These are phyloP conservation scores for Pythium brassicae DNA, from an alignment of 352 stramenopile genomes.

Conservation along the genomic window DNA sequence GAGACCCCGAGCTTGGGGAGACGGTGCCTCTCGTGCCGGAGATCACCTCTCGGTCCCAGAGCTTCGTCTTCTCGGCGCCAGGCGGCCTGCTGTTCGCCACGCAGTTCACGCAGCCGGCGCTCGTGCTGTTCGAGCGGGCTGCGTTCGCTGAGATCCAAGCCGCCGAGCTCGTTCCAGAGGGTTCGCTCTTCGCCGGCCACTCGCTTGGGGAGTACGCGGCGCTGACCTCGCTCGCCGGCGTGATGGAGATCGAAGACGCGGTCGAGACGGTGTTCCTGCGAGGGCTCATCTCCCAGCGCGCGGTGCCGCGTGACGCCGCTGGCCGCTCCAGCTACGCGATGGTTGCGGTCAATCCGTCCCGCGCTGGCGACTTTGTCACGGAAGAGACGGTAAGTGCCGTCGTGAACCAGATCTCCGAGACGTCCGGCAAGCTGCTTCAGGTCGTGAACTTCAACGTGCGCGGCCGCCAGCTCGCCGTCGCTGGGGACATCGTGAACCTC, in stretches of 20 bases:
- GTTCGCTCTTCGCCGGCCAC: slow-evolving; percentile 78
- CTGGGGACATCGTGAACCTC: slow-evolving; percentile 77
- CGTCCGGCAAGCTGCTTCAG: slow-evolving; percentile 71
- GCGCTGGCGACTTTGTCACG: slow-evolving; percentile 68
- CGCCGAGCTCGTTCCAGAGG: slow-evolving; percentile 64
- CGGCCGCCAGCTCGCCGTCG: slow-evolving; percentile 81
- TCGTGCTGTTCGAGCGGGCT: slow-evolving; percentile 83
- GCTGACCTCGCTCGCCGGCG: slow-evolving; percentile 71
- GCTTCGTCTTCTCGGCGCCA: slow-evolving; percentile 74
- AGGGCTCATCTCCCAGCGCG: slow-evolving; percentile 61
- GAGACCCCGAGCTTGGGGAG: slow-evolving; percentile 54
- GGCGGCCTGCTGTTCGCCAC: slow-evolving; percentile 82
- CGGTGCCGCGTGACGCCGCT: slow-evolving; percentile 47
- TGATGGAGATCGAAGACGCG: slow-evolving; percentile 64
- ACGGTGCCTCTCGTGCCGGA: slow-evolving; percentile 66
- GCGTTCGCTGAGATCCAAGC: slow-evolving; percentile 80
- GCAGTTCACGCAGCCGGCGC: slow-evolving; percentile 80
- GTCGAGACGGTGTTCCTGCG: slow-evolving; percentile 84
- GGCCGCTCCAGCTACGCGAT: slow-evolving; percentile 85
- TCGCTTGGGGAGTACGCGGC: slow-evolving; percentile 88
- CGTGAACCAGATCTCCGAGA: slow-evolving; percentile 55
- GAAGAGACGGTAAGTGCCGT: slow-evolving; percentile 65
- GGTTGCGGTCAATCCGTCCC: slow-evolving; percentile 79
- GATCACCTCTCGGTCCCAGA: slow-evolving; percentile 78
- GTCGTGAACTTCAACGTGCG: slow-evolving; percentile 89